Conservation (phyloP, 768 basidiomycete genomes). For the Steccherinum ochraceum region DNA sequence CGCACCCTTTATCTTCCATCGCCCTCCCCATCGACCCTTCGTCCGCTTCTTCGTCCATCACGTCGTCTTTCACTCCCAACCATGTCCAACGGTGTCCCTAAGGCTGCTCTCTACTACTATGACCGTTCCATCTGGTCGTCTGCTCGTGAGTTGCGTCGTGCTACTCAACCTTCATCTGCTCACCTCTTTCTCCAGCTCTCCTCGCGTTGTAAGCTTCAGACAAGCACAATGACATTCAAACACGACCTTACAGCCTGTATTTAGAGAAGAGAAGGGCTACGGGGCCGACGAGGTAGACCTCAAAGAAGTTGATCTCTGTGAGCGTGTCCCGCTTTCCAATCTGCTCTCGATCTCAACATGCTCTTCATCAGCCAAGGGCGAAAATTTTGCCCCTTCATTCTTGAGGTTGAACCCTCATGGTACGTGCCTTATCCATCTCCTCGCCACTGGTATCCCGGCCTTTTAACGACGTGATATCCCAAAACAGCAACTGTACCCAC, state of each 20-base stretch:
- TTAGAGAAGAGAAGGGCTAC: slow-evolving; percentile 76
- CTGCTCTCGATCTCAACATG: background rate
- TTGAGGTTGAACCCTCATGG: slow-evolving; percentile 76
- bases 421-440: slow-evolving; percentile 18
- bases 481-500: slow-evolving; percentile 72
- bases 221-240: background rate
- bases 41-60: slow-evolving; percentile 3
- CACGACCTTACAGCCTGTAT: background rate
- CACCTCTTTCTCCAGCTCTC: slow-evolving; percentile 31
- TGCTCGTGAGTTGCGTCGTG: slow-evolving; percentile 39
- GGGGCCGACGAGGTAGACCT: slow-evolving; percentile 67
- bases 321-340: slow-evolving; percentile 11
- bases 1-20: slow-evolving; percentile 1
- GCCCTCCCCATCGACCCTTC: slow-evolving; percentile 1
- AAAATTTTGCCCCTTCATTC: slow-evolving; percentile 72
- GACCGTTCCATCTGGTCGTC: slow-evolving; percentile 58
- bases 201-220: slow-evolving; percentile 45
- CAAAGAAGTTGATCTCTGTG: slow-evolving; percentile 62
- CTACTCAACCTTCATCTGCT: background rate
- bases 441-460: background rate
- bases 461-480: background rate
- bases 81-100: slow-evolving; percentile 35
- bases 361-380: slow-evolving; percentile 54
- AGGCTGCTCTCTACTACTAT: slow-evolving; percentile 77
- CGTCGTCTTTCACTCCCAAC: slow-evolving; percentile 9